Conservation (phyloP, 768 basidiomycete species). For the Tremella yokohamensis region DNA sequence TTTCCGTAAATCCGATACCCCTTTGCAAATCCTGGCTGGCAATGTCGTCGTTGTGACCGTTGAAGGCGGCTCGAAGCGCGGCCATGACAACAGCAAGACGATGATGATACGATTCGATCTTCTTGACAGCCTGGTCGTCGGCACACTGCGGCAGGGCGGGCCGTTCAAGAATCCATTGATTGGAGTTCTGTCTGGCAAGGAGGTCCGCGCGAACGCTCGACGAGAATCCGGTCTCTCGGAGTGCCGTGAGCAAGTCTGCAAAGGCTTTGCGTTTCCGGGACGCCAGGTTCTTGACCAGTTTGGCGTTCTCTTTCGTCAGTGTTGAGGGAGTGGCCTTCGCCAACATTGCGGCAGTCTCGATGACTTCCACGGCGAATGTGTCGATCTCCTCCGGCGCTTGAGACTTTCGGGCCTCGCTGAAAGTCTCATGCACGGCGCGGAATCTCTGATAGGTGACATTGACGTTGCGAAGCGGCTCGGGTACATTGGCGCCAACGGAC, state of each 20-base stretch:
- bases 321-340: slow-evolving; percentile 53
- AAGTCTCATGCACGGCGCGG: slow-evolving; percentile 54
- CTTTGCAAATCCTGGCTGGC: slow-evolving; percentile 81
- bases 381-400: slow-evolving; percentile 50
- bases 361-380: slow-evolving; percentile 60
- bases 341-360: slow-evolving; percentile 50
- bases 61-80: slow-evolving; percentile 61
- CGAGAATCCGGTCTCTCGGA: slow-evolving; percentile 74
- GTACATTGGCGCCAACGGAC: slow-evolving; percentile 3
- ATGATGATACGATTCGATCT: slow-evolving; percentile 47
- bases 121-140: slow-evolving; percentile 9
- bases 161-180: slow-evolving; percentile 29
- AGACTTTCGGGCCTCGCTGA: slow-evolving; percentile 48
- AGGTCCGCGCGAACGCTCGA: slow-evolving; percentile 68
- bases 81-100: slow-evolving; percentile 65
- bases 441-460: slow-evolving; percentile 54
- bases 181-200: slow-evolving; percentile 54
- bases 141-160: slow-evolving; percentile 15
- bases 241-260: slow-evolving; percentile 83
- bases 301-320: slow-evolving; percentile 57
- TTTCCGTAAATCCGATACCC: slow-evolving; percentile 73
- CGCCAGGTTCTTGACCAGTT: slow-evolving; percentile 63
- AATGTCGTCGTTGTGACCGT: slow-evolving; percentile 74
- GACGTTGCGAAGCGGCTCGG: slow-evolving; percentile 29
- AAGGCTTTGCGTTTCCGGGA: slow-evolving; percentile 83